phyloP scores from a whole-genome alignment of 495 filamentous ascomycete species.

The Penicillium desertorum region DNA sequence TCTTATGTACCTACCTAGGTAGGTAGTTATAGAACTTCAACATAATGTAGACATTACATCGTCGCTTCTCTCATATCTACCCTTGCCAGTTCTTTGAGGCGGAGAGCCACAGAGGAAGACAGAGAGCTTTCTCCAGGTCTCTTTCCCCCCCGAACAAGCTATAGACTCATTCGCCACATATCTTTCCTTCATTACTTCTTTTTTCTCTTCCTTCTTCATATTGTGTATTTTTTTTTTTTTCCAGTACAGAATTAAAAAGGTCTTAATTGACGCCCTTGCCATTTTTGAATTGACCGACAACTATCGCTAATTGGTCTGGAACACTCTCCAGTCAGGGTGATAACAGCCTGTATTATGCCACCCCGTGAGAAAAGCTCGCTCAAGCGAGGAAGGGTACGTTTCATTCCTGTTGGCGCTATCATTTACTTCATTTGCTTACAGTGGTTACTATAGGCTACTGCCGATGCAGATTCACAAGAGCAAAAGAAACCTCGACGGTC shows the following conservation, averaged over 20 bases:
- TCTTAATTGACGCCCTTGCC: not conserved
- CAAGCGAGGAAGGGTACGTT: constrained; percentile 51
- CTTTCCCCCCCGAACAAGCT: not conserved
- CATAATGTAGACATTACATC: not conserved
- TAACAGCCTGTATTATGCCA: constrained; percentile 39
- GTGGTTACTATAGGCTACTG: constrained; percentile 32
- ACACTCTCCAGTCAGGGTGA: constrained; percentile 7
- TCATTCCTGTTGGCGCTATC: not conserved
- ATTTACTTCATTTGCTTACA: constrained; percentile 24
- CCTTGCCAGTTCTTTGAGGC: not conserved
- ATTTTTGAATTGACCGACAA: constrained; percentile 1
- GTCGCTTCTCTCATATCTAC: not conserved
- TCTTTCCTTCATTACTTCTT: not conserved
- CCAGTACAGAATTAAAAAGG: not conserved
- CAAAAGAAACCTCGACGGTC: constrained; percentile 55
- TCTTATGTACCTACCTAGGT: not conserved
- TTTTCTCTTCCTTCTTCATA: not conserved
- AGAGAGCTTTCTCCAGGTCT: constrained; percentile 5
- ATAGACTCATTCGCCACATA: not conserved
- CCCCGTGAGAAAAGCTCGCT: constrained; percentile 54
- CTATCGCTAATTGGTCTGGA: constrained; percentile 24
- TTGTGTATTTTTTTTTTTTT: not conserved
- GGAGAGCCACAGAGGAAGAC: constrained; percentile 2
- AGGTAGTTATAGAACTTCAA: not conserved
- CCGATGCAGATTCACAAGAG: constrained; percentile 43